Evolutionary conservation across 345 rosid genomes (phyloP).

Genomic region (sweet orange (Citrus sinensis)): DNA sequence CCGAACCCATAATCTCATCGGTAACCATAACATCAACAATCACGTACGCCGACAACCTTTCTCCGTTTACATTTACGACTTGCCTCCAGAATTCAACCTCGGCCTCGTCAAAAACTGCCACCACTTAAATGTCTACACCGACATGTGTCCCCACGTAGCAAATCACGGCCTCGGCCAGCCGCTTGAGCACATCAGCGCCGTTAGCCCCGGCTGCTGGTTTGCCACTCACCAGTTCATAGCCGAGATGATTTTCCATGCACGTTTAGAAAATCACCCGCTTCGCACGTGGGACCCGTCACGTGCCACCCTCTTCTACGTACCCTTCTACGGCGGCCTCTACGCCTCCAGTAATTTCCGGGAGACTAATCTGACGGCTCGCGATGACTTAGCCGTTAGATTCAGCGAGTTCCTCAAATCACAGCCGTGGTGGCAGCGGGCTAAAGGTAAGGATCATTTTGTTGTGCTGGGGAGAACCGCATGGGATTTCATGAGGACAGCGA

Average conservation of each 20-base stretch:
- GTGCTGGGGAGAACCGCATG: constrained; percentile 60
- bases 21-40: neutral
- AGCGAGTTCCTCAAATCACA: constrained; percentile 18
- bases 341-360: constrained; percentile 53
- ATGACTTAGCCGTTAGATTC: constrained; percentile 40
- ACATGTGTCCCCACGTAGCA: constrained; percentile 62
- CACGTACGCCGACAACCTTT: neutral
- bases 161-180: constrained; percentile 54
- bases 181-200: neutral
- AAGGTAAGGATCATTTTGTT: constrained; percentile 51
- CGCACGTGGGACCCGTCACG: constrained; percentile 43
- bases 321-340: constrained; percentile 62
- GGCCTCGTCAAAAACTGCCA: constrained; percentile 42
- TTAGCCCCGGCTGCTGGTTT: constrained; percentile 30
- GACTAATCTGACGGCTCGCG: constrained; percentile 32
- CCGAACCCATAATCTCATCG: neutral
- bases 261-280: constrained; percentile 48
- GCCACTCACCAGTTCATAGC: constrained; percentile 57
- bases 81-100: constrained; percentile 48
- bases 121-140: constrained; percentile 39
- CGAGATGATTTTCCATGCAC: constrained; percentile 64
- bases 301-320: constrained; percentile 48
- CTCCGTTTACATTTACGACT: constrained; percentile 38
- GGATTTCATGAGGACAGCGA: constrained; percentile 49
- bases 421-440: constrained; percentile 34